These are phyloP conservation scores for Mycocentrospora acerina DNA, from an alignment of 2,329 filamentous ascomycete species.

Conservation along the genomic window DNA sequence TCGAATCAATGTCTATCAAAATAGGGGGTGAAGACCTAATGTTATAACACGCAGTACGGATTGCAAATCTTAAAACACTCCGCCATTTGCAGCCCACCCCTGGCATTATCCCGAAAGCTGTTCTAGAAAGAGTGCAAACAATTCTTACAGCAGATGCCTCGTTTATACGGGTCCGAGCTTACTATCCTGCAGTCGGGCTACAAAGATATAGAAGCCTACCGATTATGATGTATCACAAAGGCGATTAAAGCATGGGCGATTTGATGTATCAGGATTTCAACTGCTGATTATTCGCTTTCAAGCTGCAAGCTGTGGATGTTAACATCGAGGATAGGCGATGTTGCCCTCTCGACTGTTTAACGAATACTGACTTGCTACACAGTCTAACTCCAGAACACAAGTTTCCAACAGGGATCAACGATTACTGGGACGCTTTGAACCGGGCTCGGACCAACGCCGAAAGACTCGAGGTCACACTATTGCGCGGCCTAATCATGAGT, in stretches of 20 bases:
- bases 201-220: constrained; percentile 26
- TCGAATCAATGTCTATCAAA: constrained; percentile 23
- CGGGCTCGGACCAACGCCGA: constrained; percentile 42
- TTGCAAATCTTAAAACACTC: constrained; percentile 27
- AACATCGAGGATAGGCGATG: constrained; percentile 50
- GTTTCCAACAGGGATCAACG: constrained; percentile 53
- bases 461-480: constrained; percentile 43
- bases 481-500: constrained; percentile 52
- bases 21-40: constrained; percentile 20
- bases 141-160: constrained; percentile 27
- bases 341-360: not conserved
- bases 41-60: constrained; percentile 20
- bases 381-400: constrained; percentile 54
- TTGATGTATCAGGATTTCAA: constrained; percentile 47
- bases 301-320: constrained; percentile 47
- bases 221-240: constrained; percentile 45
- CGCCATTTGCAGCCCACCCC: constrained; percentile 35
- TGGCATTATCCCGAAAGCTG: constrained; percentile 30
- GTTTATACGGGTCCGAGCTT: constrained; percentile 28
- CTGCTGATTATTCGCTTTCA: constrained; percentile 42
- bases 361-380: not conserved
- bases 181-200: constrained; percentile 24
- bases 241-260: constrained; percentile 49
- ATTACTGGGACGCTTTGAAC: constrained; percentile 50
- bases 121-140: constrained; percentile 30